A percentile compares a stretch with the other conserved stretches of the same genome.
phyloP scores from a whole-genome alignment of 2,329 filamentous ascomycete genomes.

The Hymenoscyphus linearis region DNA sequence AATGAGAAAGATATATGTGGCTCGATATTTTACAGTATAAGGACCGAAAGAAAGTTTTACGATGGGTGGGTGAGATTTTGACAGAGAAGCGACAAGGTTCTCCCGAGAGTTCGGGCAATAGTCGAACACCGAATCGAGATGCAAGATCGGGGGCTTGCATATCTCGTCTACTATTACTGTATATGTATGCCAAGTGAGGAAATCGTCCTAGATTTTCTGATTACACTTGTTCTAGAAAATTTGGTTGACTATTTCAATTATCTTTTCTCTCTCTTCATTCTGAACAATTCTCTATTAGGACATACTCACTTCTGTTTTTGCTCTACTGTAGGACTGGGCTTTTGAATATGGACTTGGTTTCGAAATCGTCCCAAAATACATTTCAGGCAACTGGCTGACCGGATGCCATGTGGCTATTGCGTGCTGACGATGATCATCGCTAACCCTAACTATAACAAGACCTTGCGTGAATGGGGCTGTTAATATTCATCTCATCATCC shows the following conservation, averaged over 20 bases:
- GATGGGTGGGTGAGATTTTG: neutral
- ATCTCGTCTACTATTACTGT: neutral
- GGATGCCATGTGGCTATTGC: no score
- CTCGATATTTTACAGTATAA: neutral
- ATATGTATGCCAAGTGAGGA: no score
- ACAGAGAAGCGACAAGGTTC: neutral
- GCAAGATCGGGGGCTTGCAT: neutral
- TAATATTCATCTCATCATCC: neutral
- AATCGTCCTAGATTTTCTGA: no score
- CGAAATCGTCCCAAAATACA: no score
- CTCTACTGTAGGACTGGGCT: neutral
- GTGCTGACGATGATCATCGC: no score
- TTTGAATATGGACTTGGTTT: no score
- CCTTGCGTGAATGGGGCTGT: neutral
- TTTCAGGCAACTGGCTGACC: no score
- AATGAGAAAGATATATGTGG: neutral
- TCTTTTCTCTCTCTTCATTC: no score
- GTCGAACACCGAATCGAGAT: neutral
- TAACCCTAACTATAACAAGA: neutral
- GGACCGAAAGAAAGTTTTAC: neutral
- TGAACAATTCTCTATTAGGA: no score
- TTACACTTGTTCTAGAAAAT: no score
- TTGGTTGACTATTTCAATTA: no score
- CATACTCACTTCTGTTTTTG: neutral
- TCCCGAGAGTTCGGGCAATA: neutral